Evolutionary conservation across 495 filamentous ascomycete genomes (phyloP), one percentile per base, ranked within the genome.

Genomic region (Tuber aestivum): DNA sequence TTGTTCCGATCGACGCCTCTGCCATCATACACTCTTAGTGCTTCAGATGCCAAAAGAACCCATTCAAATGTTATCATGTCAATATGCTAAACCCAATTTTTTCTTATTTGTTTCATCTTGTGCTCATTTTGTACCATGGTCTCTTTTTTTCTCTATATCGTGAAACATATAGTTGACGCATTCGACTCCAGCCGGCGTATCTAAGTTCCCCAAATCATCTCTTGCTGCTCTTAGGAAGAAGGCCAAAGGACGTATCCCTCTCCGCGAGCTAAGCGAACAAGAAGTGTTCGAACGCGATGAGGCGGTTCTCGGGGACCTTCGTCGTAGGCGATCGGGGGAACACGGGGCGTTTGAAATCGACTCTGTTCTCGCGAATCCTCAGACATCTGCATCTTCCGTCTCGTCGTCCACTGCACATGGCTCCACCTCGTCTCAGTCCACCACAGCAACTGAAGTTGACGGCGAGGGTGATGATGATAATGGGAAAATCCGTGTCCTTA

Each of bases 271-370:
- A 48, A 71, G 69, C 71, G 79, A 81, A 38, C 76, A 77, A 68
- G 82, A 83, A 70, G 76, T 83, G 40, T 83, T 83, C 70, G 75
- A 79, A 65, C 79, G 82, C 74, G 82, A 83, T 79, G 81, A 82
- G 71, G 81, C 81, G 18, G 76, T 80, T n/a, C 79, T 83, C 72
- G 81, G 81, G 40, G 81, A 83, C 68, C 75, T 82, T 56, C 78
- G 81, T 45, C 78, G 81, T 50, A 75, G 81, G 32, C 77, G 81
- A 45, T 83, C 81, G 41, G 81, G 81, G 35, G 81, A 83, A 70
- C 81, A 83, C 40, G 79, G 75, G 42, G 78, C 74, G 27, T 37
- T 80, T 40, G 78, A 82, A 50, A 73, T 78, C 70, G 81, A 82
- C 71, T 81, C 81, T 18, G 68, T 70, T n/a, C 71, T 81, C 71